These are phyloP conservation scores for Sugiyamaella lignohabitans DNA, from an alignment of 805 yeast species.

Conservation along the genomic window DNA sequence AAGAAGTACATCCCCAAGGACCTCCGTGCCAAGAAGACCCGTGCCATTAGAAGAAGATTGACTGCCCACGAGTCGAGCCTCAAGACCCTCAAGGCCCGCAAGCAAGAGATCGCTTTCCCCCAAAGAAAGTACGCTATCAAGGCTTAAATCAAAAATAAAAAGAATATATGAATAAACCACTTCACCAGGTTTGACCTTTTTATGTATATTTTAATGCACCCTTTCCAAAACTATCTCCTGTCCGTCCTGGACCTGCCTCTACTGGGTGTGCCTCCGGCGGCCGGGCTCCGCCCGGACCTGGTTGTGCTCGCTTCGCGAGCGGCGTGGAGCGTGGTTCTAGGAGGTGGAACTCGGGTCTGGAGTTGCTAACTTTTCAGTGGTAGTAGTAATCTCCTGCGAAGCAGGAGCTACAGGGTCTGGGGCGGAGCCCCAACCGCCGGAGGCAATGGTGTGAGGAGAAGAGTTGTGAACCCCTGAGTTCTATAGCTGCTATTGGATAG, in stretches of 20 bases:
- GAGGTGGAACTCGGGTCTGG: too few species aligned
- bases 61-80: conserved; percentile 77
- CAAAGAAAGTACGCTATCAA: conserved; percentile 97
- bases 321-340: too few species aligned
- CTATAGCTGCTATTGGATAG: too few species aligned
- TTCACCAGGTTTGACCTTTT: background rate
- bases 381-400: too few species aligned
- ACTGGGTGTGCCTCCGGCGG: too few species aligned
- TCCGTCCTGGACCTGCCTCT: too few species aligned
- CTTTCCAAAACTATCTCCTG: background rate
- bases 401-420: too few species aligned
- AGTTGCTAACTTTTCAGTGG: too few species aligned
- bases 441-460: too few species aligned
- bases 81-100: conserved; percentile 82
- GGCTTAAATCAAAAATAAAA: conserved; percentile 52
- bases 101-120: conserved; percentile 94
- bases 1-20: conserved; percentile 93
- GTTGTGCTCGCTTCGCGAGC: too few species aligned
- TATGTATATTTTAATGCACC: conserved; percentile 5
- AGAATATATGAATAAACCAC: background rate
- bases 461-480: too few species aligned
- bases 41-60: conserved; percentile 97
- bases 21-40: conserved; percentile 98
- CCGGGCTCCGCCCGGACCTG: background rate
- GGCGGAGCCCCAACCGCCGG: too few species aligned